Base-by-base conservation (phyloP, 192 early-diverging fungal genomes). In the Dissophora globulifera region DNA sequence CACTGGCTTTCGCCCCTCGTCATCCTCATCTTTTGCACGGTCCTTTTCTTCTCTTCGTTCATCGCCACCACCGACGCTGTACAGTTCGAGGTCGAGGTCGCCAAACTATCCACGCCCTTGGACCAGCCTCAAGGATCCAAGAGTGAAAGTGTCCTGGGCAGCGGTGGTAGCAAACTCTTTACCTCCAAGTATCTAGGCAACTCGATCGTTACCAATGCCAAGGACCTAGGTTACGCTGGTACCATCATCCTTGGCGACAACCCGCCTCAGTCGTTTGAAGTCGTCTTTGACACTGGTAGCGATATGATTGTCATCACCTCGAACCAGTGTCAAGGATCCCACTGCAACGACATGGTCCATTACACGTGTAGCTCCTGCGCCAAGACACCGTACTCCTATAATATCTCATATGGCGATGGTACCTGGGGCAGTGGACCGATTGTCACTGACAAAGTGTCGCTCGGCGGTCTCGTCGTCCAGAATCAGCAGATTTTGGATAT, bases 281-380 rank as follows among this genome's bases (percentile, higher is more conserved):
- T 95, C 19, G 91, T 95, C 43, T 93, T 94, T 52, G 96, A 98
- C 80, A 98, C 96, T 9, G 96, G 95, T 23, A 51, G 47, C 12
- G 72, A 76, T 38, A 76, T 76, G 72, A 67, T 76, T 45, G 72
- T 76, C 15, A 57, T 76, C 49, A 76, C 72, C 10, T 76, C 72
- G 3, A 48, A 76, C 52, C 50, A 56, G 20, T 76, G 72, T 22
- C 63, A 76, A 23, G 72, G 72, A 17, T n/a, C 12, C n/a, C 48
- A 51, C 40, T 76, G 72, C 35, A 50, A 27, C 29, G 40, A 54
- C 40, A 76, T 76, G 72, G 33, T 42, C 29, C 72, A 76, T 15
- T 76, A 76, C 45, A 62, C 58, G 42, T 76, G 72, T 33, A 67
- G 32, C 32, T 51, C 72, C 26, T 76, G 72, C 38, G 30, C 72